Conservation (phyloP, 257 asterid genomes). For the Schizonepeta tenuifolia region DNA sequence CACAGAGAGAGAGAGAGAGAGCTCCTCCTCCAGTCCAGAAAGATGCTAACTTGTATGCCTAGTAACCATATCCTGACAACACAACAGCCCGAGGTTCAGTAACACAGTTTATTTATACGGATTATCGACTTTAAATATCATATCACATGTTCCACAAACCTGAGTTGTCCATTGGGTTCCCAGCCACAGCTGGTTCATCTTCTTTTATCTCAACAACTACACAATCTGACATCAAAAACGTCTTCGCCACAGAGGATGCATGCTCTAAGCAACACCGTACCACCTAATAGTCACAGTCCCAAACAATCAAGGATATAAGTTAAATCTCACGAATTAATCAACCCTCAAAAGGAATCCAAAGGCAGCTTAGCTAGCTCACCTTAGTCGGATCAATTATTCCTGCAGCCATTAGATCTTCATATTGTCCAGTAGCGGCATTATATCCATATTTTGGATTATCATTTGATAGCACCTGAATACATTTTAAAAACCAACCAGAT, state of each 20-base stretch:
- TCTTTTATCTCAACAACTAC: constrained; percentile 98
- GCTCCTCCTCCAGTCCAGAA: no score
- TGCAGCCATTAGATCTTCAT: constrained; percentile 96
- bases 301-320: no score
- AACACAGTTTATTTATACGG: no score
- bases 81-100: no score
- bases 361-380: constrained; percentile 41
- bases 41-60: no score
- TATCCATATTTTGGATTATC: constrained; percentile 80
- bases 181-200: constrained; percentile 70
- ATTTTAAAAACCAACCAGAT: not conserved
- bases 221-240: constrained; percentile 95
- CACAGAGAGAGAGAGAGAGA: no score
- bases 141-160: constrained; percentile 40
- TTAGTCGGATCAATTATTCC: constrained; percentile 98
- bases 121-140: no score
- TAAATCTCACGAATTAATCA: no score
- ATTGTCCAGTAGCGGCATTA: constrained; percentile 93
- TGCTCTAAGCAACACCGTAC: constrained; percentile 97
- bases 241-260: constrained; percentile 93
- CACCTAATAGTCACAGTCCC: constrained; percentile 46
- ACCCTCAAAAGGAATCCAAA: no score
- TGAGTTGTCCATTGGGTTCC: constrained; percentile 94
- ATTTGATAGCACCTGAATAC: constrained; percentile 77
- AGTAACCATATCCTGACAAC: no score